Base-by-base conservation (phyloP, 2,329 filamentous ascomycete genomes). In the Fusarium poae region DNA sequence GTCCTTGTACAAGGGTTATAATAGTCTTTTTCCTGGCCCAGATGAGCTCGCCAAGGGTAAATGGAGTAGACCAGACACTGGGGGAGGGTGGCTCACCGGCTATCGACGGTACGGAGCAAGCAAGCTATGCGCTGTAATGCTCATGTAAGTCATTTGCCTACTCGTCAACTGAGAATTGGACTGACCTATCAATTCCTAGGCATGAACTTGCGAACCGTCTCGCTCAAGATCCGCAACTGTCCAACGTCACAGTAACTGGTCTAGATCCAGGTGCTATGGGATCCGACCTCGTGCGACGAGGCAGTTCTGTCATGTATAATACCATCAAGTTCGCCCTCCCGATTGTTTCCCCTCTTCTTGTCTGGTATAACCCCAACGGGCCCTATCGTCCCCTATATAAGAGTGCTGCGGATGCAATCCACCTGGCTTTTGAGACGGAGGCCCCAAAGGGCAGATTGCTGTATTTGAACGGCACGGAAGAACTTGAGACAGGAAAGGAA, bases 191-290 rank as follows among this genome's bases (percentile, higher is more conserved):
- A 20, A 35, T 43, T 3, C 16, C 8, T 13, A 78, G 76, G 64
- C 75, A 79, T 51, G 79, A 82, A 59, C 70, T 82, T 10, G 77
- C 74, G 40, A 58, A 50, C 13, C 78, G 80, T n/a, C 64, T 81
- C 3, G 72, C 70, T 37, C 57, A 48, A n/a, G 79, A 81, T 51
- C 77, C 77, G 32, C 54, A 57, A 7, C 70, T 82, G 9, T 76
- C 68, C 39, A 75, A 77, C 16, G 75, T 83, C 53, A 74, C 73
- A 21, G 71, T 82, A 39, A 59, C 81, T 4, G 78, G 78, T 7
- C 60, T 81, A 15, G 80, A 82, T 45, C 80, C 81, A 0, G 81
- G 80, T 44, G 73, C 68, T 13, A 82, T 82, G 76, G 49, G 57
- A 37, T 78, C 76, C 11, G 76, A 74, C 20, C 65, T 81, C 4